Percentiles rank a stretch among this genome's conserved stretches.
phyloP scores from a whole-genome alignment of 192 early-diverging fungal species.

The Gonapodya sp. region DNA sequence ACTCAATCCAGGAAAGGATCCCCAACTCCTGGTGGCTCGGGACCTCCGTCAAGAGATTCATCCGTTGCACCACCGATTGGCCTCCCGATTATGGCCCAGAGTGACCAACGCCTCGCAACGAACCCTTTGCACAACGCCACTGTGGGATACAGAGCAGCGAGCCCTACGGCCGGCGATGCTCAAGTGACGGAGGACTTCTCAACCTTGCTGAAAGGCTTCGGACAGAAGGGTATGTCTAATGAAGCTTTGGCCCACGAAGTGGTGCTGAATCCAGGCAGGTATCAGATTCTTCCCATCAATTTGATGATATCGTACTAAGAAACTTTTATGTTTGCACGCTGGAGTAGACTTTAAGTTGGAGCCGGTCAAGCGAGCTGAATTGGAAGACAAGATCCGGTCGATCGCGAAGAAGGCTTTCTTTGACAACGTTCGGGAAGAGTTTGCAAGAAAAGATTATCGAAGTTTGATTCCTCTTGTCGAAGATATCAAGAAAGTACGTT shows the following conservation, averaged over 20 bases:
- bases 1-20: not conserved
- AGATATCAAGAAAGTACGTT: slow-evolving; percentile 47
- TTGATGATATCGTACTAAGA: not conserved
- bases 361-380: slow-evolving; percentile 18
- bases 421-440: slow-evolving; percentile 51
- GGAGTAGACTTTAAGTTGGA: slow-evolving; percentile 55
- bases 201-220: not conserved
- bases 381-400: slow-evolving; percentile 46
- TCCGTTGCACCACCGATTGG: not conserved
- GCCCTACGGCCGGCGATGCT: too few species aligned
- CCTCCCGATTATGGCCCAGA: not conserved
- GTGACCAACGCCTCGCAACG: not conserved
- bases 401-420: slow-evolving; percentile 64
- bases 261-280: slow-evolving; percentile 46
- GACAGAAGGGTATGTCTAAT: slow-evolving; percentile 27
- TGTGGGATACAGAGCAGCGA: not conserved
- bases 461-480: slow-evolving; percentile 38
- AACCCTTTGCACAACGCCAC: not conserved
- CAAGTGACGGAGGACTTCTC: not conserved
- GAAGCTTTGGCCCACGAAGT: slow-evolving; percentile 69
- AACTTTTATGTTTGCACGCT: not conserved
- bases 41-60: not conserved
- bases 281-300: not conserved
- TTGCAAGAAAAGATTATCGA: slow-evolving; percentile 33
- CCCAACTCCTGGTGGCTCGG: not conserved